Percentiles rank a stretch among this genome's conserved stretches.
phyloP scores from a whole-genome alignment of 345 rosid genomes.

The Nasturtium officinale region DNA sequence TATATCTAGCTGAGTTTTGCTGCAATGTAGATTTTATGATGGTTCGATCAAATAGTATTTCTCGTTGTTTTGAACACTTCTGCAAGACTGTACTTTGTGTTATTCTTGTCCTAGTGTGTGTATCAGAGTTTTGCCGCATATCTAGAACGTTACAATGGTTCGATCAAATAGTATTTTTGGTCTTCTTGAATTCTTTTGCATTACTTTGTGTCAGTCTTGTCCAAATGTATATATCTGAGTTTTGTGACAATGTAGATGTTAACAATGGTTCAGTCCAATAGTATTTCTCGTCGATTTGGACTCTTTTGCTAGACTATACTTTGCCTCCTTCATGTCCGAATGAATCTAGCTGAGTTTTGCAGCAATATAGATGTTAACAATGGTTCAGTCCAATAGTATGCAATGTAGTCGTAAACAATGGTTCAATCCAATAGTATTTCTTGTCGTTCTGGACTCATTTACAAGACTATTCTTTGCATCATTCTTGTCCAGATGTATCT shows the following conservation, averaged over 20 bases:
- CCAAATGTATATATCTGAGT: neutral
- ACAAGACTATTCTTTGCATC: neutral
- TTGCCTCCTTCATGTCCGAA: neutral
- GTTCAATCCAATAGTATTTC: neutral
- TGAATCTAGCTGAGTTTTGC: neutral
- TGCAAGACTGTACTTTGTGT: neutral
- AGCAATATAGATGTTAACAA: neutral
- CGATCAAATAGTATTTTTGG: neutral
- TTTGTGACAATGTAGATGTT: neutral
- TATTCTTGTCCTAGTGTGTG: neutral
- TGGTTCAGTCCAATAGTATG: neutral
- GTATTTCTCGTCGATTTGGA: neutral
- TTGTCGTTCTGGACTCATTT: neutral
- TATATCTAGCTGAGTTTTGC: too few relatives aligned
- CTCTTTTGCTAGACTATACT: neutral
- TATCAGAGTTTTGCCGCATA: neutral
- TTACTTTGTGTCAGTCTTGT: neutral
- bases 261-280: neutral
- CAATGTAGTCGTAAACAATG: slow-evolving; percentile 1
- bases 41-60: neutral
- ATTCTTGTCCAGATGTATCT: neutral
- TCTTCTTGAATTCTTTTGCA: neutral
- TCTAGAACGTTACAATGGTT: neutral
- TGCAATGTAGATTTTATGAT: neutral
- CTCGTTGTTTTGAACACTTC: neutral